Evolutionary conservation across 768 basidiomycete genomes (phyloP), one percentile per base, ranked within the genome.

Genomic region (Lentinula sp.): DNA sequence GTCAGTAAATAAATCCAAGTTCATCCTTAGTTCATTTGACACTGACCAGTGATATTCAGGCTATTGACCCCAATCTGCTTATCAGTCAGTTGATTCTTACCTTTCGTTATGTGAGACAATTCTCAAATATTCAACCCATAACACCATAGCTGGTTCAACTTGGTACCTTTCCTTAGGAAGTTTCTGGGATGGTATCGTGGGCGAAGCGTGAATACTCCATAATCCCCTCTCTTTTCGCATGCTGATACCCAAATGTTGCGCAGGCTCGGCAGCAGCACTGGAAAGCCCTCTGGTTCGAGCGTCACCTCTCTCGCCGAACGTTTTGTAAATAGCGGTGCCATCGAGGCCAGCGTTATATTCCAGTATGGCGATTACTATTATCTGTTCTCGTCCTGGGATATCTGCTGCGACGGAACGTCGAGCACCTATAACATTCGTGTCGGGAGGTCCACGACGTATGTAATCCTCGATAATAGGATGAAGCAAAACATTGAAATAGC

Each of bases 361-460:
- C 76, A 81, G 64, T 66, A 68, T 61, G 74, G 75, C 40, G 74
- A 63, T 52, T 84, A 70, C 65, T 84, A 77, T 69, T 85, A 84
- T 63, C 73, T 85, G 18, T 85, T 85, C 70, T 75, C 77, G 0
- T 79, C 78, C 11, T 84, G 82, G 83, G 83, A 84, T 63, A 71
- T 70, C 1, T 84, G 82, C 70, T 84, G 83, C 69, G 50, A 67
- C 15, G 83, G 82, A 4, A 76, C 75, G n/a, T 72, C 70, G 8
- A 82, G 81, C 68, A 85, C 83, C 0, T 85, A 85, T 66, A 86
- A 84, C 62, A 86, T 84, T 58, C 77, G 82, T 5, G 83, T 86
- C 31, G 82, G 82, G 31, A 74, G 84, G 32, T 77, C 81, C 4
- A 66, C 73, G 5, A 75, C 70, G 80, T 80, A 56, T 34, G 75